phyloP scores from a whole-genome alignment of 1,139 yeast genomes.

The Pichia sp. region DNA sequence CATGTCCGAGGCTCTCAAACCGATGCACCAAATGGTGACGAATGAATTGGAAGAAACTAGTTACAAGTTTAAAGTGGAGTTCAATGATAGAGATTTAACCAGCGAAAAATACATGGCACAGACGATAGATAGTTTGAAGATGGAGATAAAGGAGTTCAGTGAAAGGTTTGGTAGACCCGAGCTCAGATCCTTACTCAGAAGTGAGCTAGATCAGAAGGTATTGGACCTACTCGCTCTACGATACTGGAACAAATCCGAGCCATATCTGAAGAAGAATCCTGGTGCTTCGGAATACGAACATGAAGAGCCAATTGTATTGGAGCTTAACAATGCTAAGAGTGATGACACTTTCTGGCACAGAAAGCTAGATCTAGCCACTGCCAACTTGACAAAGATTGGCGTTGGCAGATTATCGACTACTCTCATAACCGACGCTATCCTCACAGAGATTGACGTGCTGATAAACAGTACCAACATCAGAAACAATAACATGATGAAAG shows the following conservation, averaged over 20 bases:
- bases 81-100: constrained; percentile 87
- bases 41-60: constrained; percentile 91
- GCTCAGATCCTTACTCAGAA: constrained; percentile 67
- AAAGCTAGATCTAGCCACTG: constrained; percentile 76
- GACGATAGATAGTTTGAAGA: constrained; percentile 79
- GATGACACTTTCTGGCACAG: constrained; percentile 85
- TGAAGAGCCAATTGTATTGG: constrained; percentile 46
- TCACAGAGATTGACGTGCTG: constrained; percentile 70
- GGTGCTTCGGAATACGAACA: constrained; percentile 13
- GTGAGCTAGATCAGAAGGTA: constrained; percentile 83
- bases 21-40: constrained; percentile 79
- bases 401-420: constrained; percentile 86
- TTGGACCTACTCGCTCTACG: constrained; percentile 81
- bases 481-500: constrained; percentile 78
- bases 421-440: constrained; percentile 70
- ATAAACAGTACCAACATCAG: constrained; percentile 67
- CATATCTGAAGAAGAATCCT: constrained; percentile 18
- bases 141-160: constrained; percentile 82
- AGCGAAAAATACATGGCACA: constrained; percentile 93
- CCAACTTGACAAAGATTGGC: constrained; percentile 83
- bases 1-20: constrained; percentile 84
- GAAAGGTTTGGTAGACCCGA: constrained; percentile 79
- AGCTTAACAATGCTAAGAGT: constrained; percentile 44
- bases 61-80: constrained; percentile 91
- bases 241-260: constrained; percentile 77